These are phyloP conservation scores for Diplotaxis tenuifolia DNA, from an alignment of 345 rosid genomes.

Conservation along the genomic window DNA sequence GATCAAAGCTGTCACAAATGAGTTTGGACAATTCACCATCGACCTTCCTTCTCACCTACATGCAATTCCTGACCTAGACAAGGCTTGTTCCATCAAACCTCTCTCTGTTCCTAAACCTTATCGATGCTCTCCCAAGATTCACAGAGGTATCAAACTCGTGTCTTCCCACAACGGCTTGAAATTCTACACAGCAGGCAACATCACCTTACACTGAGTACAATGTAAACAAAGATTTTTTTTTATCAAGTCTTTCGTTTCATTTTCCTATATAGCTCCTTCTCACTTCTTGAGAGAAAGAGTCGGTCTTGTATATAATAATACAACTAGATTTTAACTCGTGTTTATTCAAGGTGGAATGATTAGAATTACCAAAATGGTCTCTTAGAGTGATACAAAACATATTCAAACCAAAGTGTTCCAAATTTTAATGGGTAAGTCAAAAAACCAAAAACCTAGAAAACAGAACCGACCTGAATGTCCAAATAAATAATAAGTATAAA, in stretches of 20 bases:
- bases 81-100: slow-evolving; percentile 30
- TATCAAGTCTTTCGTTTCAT: too few species aligned
- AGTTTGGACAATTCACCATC: slow-evolving; percentile 28
- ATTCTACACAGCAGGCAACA: slow-evolving; percentile 32
- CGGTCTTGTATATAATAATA: slow-evolving; percentile 16
- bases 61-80: slow-evolving; percentile 34
- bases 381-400: too few species aligned
- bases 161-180: slow-evolving; percentile 29
- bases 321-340: too few species aligned
- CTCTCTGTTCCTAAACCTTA: slow-evolving; percentile 29
- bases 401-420: too few species aligned
- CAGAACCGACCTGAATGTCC: too few species aligned
- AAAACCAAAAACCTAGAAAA: too few species aligned
- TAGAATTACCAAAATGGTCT: too few species aligned
- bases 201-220: slow-evolving; percentile 14
- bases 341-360: too few species aligned
- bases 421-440: too few species aligned
- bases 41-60: slow-evolving; percentile 40
- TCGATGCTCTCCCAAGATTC: slow-evolving; percentile 22
- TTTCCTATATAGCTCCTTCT: slow-evolving; percentile 25
- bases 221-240: too few species aligned
- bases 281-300: slow-evolving; percentile 35
- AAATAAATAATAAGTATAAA: too few species aligned
- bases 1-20: slow-evolving; percentile 36
- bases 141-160: slow-evolving; percentile 20